These are phyloP conservation scores for Erodium chrysanthum DNA, from an alignment of 441 rosid species.

Conservation along the genomic window DNA sequence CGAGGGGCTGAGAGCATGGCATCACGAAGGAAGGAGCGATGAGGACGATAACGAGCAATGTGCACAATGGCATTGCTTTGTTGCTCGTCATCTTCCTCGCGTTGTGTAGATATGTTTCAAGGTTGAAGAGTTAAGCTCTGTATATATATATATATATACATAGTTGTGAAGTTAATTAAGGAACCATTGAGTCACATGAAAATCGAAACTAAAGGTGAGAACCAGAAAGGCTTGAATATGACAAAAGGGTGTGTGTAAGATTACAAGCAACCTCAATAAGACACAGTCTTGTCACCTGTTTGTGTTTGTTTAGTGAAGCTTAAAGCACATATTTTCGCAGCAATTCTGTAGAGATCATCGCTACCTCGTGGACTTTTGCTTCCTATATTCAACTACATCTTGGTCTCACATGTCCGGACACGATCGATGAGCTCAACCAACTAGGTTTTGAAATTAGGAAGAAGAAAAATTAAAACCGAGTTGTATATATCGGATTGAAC, in stretches of 20 bases:
- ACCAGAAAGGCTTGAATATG: background rate
- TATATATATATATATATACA: background rate
- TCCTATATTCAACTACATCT: no score
- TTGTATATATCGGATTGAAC: no score
- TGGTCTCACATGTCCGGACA: no score
- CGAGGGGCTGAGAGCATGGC: constrained; percentile 15
- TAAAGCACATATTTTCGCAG: no score
- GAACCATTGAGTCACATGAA: background rate
- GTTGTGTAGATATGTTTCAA: background rate
- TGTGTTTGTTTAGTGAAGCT: no score
- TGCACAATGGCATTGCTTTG: no score
- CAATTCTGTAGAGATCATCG: no score
- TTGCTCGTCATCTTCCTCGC: no score
- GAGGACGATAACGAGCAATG: background rate
- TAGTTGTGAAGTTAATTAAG: background rate
- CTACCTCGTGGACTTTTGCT: no score
- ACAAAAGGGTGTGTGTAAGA: background rate
- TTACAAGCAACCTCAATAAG: background rate
- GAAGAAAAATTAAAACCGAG: no score
- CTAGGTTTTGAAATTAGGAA: no score
- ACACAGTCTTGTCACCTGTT: background rate
- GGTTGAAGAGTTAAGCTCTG: background rate
- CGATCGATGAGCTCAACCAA: no score
- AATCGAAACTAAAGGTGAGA: background rate
- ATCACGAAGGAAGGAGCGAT: background rate